These are phyloP conservation scores for Cutaneotrichosporon mucoides DNA, from an alignment of 1,284 basidiomycete species.

Conservation along the genomic window DNA sequence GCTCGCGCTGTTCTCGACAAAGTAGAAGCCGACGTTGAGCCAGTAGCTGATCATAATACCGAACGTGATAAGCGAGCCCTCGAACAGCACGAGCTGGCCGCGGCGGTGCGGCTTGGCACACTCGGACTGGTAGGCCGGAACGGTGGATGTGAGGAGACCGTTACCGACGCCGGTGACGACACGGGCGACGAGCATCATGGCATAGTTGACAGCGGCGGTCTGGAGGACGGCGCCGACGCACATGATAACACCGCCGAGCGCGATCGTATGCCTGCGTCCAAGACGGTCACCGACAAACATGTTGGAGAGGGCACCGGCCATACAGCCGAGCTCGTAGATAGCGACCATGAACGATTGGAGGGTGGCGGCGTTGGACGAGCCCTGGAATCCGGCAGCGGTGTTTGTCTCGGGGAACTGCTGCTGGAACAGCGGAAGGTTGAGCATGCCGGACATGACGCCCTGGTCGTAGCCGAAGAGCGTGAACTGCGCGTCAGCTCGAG, in stretches of 20 bases:
- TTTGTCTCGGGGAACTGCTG: conserved; percentile 25
- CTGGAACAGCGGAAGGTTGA: conserved; percentile 36
- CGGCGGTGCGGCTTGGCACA: conserved; percentile 62
- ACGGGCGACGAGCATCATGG: conserved; percentile 61
- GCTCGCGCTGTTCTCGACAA: neutral
- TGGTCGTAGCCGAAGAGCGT: conserved; percentile 25
- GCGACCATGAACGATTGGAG: conserved; percentile 45
- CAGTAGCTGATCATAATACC: conserved; percentile 11
- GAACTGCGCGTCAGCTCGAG: neutral
- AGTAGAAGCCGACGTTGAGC: conserved; percentile 12
- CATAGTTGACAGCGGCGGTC: conserved; percentile 52
- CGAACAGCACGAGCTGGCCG: conserved; percentile 58
- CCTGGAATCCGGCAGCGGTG: neutral
- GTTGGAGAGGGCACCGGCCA: conserved; percentile 47
- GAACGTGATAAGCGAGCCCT: conserved; percentile 46
- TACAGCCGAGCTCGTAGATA: conserved; percentile 49
- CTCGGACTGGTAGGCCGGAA: conserved; percentile 56
- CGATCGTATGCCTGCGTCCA: conserved; percentile 37
- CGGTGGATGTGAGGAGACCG: conserved; percentile 57
- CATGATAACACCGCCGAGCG: conserved; percentile 48
- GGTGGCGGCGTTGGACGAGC: conserved; percentile 20
- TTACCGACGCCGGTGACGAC: conserved; percentile 57
- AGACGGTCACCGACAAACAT: conserved; percentile 47
- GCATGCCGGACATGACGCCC: conserved; percentile 45
- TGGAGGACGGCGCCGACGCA: conserved; percentile 56